Evolutionary conservation across 202 grass and related monocot genomes (phyloP), one percentile per base, ranked within the genome.

Genomic region (Bolboschoenoplectus hybrid): DNA sequence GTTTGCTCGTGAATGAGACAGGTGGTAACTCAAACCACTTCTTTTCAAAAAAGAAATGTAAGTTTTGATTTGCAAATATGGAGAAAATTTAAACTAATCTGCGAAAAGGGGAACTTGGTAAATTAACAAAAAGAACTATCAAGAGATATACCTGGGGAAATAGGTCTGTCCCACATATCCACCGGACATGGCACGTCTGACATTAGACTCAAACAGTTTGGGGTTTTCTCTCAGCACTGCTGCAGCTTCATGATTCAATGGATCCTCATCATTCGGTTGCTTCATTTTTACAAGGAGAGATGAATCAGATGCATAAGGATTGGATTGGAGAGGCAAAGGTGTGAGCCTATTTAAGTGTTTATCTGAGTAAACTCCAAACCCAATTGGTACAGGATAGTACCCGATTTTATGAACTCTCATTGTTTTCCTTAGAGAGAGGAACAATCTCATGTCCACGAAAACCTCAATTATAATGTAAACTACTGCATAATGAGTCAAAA

Each of bases 231-330:
- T 91, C 10, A 95, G 87, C 67, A 95, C 93, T 45, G 72, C 89
- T 0, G 93, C 93, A 64, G 93, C 93, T 72, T 95, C 93, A 68
- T 91, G 87, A 87, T 95, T 95, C 89, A 92, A 87, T 4, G 93
- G 93, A 78, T 95, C 91, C 87, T 95, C 89, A 13, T 95, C 89
- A 55, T 93, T 95, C 41, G 91, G 93, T 95, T 95, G 89, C 93
- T 95, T 84, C 69, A 77, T 34, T 75, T 20, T 86, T 79, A 74
- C 51, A 82, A 10, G 77, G 82, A 85, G 82, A 85, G 20, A 83
- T 32, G 61, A 41, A 53, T 84, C 11, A 70, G 66, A 79, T 79
- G 10, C 20, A 51, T 76, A 53, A 34, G 45, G 19, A 36, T 36
- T 63, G 62, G 40, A 35, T 85, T 57, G 16, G 2, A 87, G 58